Base-by-base conservation (phyloP, 805 yeast genomes). In the Nakazawaea molendinolei region DNA sequence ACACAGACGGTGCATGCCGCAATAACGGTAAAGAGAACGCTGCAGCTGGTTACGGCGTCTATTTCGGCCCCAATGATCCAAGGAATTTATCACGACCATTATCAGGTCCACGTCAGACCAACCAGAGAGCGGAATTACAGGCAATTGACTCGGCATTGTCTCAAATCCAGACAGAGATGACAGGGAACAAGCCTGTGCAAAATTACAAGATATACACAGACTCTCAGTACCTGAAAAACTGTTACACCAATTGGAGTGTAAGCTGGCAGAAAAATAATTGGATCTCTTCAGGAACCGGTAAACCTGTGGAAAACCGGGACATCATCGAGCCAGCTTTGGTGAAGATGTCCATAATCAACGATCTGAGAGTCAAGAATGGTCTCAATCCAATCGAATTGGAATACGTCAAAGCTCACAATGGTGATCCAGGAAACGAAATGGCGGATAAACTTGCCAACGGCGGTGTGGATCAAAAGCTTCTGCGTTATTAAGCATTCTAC, bases 1-100 rank as follows among this genome's bases (percentile, higher is more conserved):
- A 72, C 49, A 79, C 86, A 15, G 97, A 87, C 55, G 97, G 96
- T 0, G 83, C 95, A 0, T 65, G 79, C 0, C 59, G 77, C 8
- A 68, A 72, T 4, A 80, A 81, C 47, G 87, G 86, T 1, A 59
- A 49, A 15, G 31, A 34, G 0, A 44, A 46, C 7, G 62, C 69
- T 1, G 39, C 46, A 3, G 77, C 80, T 0, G 96, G 97, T 0
- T 76, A 71, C 48, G 97, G 95, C 17, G 83, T 82, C 0, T 86
- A 61, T 52, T 85, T 69, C 52, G 89, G 86, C 0, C 58, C 46
- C 0, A 49, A 55, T 23, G 81, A 78, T 47, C 40, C 65, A 2
- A 55, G 81, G 30, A 83, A 82, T 51, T 58, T 65, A 8, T 63
- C 79, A 0, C 74, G 64, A 5, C 73, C 79, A 0, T 60, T 86